These are phyloP conservation scores for Melampsora larici-populina DNA, from an alignment of 1,284 basidiomycete species.

Conservation along the genomic window DNA sequence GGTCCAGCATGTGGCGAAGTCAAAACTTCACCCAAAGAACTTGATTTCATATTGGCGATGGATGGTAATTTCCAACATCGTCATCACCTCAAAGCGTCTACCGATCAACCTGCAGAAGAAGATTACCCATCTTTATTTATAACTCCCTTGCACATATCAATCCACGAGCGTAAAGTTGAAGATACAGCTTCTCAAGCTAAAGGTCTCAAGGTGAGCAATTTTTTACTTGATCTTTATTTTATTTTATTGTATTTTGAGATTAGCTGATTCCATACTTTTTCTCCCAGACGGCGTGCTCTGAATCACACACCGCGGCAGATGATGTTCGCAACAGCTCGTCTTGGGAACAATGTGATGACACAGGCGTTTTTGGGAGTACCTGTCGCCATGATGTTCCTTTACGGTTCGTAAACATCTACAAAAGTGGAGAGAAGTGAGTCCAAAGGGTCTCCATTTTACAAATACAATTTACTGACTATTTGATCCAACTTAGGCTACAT, in stretches of 20 bases:
- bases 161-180: background rate
- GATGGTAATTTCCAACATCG: no score
- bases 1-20: constrained; percentile 7
- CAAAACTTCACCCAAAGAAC: background rate
- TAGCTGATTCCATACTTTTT: background rate
- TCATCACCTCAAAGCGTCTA: constrained; percentile 3
- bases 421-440: constrained; percentile 20
- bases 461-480: background rate
- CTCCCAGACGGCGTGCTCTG: constrained; percentile 11
- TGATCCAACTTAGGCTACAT: background rate
- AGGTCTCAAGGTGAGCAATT: background rate
- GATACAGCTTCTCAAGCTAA: background rate
- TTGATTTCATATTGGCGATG: constrained; percentile 4
- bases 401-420: background rate
- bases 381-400: constrained; percentile 21
- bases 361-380: constrained; percentile 9
- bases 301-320: constrained; percentile 27
- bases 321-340: background rate
- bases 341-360: constrained; percentile 30
- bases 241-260: background rate
- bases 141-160: background rate
- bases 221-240: background rate
- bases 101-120: background rate
- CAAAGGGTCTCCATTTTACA: no score
- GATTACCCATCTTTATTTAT: constrained; percentile 17